Conservation (phyloP, 2,329 filamentous ascomycete species). For the Paracoccidioides brasiliensis region DNA sequence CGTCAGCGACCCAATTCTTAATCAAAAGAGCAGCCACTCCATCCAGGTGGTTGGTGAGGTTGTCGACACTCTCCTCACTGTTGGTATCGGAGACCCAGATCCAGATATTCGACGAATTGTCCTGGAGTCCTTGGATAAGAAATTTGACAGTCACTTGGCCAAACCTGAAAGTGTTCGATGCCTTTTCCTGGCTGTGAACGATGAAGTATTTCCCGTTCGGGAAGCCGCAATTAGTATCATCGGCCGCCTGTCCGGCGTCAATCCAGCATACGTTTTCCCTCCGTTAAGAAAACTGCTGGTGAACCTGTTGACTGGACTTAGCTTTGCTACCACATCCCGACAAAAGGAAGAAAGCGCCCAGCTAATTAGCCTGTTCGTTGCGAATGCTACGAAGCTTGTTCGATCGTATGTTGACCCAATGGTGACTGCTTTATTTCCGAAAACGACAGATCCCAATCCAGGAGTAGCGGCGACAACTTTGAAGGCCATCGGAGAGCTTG, state of each 20-base stretch:
- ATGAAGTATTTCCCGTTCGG: slow-evolving; percentile 82
- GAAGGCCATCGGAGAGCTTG: slow-evolving; percentile 85
- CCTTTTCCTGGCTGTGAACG: slow-evolving; percentile 87
- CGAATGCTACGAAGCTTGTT: slow-evolving; percentile 83
- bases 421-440: slow-evolving; percentile 79
- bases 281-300: slow-evolving; percentile 89
- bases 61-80: slow-evolving; percentile 88
- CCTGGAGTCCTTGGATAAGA: slow-evolving; percentile 73
- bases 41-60: slow-evolving; percentile 96
- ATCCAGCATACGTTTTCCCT: slow-evolving; percentile 95
- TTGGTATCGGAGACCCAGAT: slow-evolving; percentile 85
- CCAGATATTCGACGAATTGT: slow-evolving; percentile 81
- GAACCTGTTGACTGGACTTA: slow-evolving; percentile 88
- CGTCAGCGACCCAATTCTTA: slow-evolving; percentile 90
- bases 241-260: slow-evolving; percentile 76
- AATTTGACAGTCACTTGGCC: slow-evolving; percentile 92
- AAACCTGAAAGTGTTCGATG: slow-evolving; percentile 96
- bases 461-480: slow-evolving; percentile 91
- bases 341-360: slow-evolving; percentile 96
- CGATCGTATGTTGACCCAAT: slow-evolving; percentile 96
- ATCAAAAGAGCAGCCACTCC: slow-evolving; percentile 92
- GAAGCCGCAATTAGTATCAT: slow-evolving; percentile 96
- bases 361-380: slow-evolving; percentile 79
- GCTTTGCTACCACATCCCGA: slow-evolving; percentile 84
- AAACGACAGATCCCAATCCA: slow-evolving; percentile 70